phyloP scores from a whole-genome alignment of 345 rosid species.

The Raphanus sativus region DNA sequence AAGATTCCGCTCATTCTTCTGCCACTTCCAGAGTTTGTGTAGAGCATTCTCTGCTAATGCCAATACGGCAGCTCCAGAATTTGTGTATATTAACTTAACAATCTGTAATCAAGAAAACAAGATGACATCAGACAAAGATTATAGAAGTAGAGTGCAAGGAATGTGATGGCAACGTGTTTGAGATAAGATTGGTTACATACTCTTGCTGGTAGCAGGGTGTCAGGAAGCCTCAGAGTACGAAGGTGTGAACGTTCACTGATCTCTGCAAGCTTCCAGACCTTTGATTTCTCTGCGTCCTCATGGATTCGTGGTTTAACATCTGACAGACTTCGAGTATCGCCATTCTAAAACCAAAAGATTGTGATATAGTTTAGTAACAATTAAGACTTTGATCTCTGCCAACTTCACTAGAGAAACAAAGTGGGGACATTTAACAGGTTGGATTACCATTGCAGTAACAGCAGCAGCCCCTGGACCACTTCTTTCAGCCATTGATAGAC shows the following conservation, averaged over 20 bases:
- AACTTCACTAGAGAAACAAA: slow-evolving; percentile 4
- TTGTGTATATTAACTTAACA: slow-evolving; percentile 64
- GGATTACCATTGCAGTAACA: slow-evolving; percentile 47
- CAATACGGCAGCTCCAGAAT: slow-evolving; percentile 62
- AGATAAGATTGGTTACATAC: slow-evolving; percentile 35
- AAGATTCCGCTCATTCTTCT: slow-evolving; percentile 53
- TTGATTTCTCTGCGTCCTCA: slow-evolving; percentile 61
- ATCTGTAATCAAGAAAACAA: slow-evolving; percentile 44
- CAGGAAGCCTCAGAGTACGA: slow-evolving; percentile 64
- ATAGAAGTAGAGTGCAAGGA: not conserved
- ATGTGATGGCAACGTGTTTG: not conserved
- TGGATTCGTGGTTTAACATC: slow-evolving; percentile 61
- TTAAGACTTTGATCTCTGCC: slow-evolving; percentile 11
- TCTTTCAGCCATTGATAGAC: slow-evolving; percentile 42
- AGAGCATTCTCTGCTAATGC: slow-evolving; percentile 62
- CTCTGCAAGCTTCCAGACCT: slow-evolving; percentile 66
- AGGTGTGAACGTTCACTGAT: slow-evolving; percentile 58
- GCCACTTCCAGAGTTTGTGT: slow-evolving; percentile 71
- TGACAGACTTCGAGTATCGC: slow-evolving; percentile 45
- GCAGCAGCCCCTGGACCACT: slow-evolving; percentile 45
- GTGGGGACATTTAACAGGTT: not conserved
- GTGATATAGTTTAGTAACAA: not conserved
- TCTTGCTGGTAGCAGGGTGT: slow-evolving; percentile 49
- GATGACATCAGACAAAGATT: slow-evolving; percentile 9
- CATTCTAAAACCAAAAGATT: slow-evolving; percentile 49